These are phyloP conservation scores for Picea mariana DNA, from an alignment of 83 land plant species.

Conservation along the genomic window DNA sequence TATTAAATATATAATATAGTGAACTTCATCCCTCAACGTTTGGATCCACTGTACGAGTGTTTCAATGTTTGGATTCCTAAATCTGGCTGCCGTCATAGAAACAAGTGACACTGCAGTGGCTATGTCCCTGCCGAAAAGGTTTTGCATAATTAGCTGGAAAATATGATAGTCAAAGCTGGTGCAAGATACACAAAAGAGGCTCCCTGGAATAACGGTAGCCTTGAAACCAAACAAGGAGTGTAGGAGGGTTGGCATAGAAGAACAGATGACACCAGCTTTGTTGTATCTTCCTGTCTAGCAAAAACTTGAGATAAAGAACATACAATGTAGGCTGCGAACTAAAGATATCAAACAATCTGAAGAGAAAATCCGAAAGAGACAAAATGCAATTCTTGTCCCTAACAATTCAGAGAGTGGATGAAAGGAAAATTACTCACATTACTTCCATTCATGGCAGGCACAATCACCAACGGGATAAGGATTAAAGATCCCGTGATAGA, in stretches of 20 bases:
- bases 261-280: slow-evolving; percentile 89
- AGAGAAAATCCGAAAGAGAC: not conserved
- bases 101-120: too few relatives aligned
- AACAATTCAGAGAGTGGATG: not conserved
- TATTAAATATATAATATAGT: too few relatives aligned
- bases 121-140: too few relatives aligned
- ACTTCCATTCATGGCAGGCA: slow-evolving; percentile 96
- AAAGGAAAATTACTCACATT: slow-evolving; percentile 50
- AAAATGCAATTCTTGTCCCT: slow-evolving; percentile 8
- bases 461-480: slow-evolving; percentile 88
- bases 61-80: too few relatives aligned
- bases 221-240: slow-evolving; percentile 88
- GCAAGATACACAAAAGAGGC: slow-evolving; percentile 98
- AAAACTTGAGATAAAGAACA: not conserved
- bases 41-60: too few relatives aligned
- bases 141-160: slow-evolving; percentile 67
- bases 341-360: not conserved
- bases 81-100: too few relatives aligned
- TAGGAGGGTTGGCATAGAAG: slow-evolving; percentile 85
- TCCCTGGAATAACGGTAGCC: slow-evolving; percentile 94
- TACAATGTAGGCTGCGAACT: not conserved
- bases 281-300: slow-evolving; percentile 71
- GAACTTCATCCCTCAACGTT: too few relatives aligned
- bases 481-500: slow-evolving; percentile 94
- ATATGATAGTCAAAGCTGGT: slow-evolving; percentile 83